These are phyloP conservation scores for Colletotrichum costaricense DNA, from an alignment of 2,329 filamentous ascomycete genomes.

Conservation along the genomic window DNA sequence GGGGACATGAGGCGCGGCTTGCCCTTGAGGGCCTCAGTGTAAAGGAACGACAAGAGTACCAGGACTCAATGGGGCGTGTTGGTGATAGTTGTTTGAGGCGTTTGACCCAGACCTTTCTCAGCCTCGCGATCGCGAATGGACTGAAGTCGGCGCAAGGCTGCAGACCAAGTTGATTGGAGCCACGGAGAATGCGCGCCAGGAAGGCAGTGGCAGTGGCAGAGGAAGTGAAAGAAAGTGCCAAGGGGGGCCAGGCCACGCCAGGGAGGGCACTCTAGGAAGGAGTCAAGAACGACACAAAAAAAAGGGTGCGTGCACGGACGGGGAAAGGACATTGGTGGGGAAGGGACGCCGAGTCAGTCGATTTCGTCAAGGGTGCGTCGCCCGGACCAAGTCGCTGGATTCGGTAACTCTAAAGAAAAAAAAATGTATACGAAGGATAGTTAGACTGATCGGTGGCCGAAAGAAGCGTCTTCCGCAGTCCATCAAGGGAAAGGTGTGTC, in stretches of 20 bases:
- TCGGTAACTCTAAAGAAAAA: neutral
- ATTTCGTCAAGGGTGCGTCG: neutral
- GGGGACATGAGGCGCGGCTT: slow-evolving; percentile 21
- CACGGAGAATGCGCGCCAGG: neutral
- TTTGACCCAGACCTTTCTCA: slow-evolving; percentile 19
- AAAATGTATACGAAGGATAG: too few relatives aligned
- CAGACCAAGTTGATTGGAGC: neutral
- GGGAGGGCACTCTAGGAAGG: too few relatives aligned
- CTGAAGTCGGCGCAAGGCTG: slow-evolving; percentile 14
- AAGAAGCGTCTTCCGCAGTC: slow-evolving; percentile 11
- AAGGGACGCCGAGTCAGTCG: slow-evolving; percentile 6
- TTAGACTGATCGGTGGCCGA: slow-evolving; percentile 18
- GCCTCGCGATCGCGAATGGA: slow-evolving; percentile 28
- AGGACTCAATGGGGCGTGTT: slow-evolving; percentile 4
- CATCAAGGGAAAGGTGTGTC: neutral
- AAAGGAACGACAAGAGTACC: neutral
- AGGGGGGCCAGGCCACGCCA: too few relatives aligned
- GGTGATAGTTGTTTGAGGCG: neutral
- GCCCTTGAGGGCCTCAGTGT: neutral
- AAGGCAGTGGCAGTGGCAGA: neutral
- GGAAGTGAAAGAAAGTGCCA: too few relatives aligned
- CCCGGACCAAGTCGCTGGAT: slow-evolving; percentile 1
- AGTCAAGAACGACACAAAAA: too few relatives aligned
- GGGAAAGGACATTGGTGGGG: slow-evolving; percentile 27
- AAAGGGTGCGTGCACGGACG: slow-evolving; percentile 27